A percentile compares a stretch with the other conserved stretches of the same genome.
These are phyloP conservation scores for Neurospora sp. DNA, from an alignment of 495 filamentous ascomycete genomes.

Conservation along the genomic window DNA sequence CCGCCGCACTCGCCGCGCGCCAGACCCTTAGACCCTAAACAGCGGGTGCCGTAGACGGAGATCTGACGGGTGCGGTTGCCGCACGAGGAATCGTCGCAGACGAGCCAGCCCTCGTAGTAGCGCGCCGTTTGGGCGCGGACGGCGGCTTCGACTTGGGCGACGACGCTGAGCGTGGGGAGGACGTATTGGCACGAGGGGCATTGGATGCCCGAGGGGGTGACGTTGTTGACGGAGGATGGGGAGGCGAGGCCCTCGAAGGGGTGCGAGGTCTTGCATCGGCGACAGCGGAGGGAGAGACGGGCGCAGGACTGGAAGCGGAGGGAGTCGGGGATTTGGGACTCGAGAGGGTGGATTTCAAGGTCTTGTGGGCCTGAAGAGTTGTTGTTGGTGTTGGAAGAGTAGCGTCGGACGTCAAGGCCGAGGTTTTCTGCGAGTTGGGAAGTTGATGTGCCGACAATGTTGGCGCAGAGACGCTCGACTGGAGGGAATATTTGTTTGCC, in stretches of 20 bases:
- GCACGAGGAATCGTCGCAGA: constrained; percentile 81
- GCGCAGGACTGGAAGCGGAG: constrained; percentile 73
- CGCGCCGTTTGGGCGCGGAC: constrained; percentile 65
- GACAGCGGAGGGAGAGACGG: constrained; percentile 67
- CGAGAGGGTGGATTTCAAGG: constrained; percentile 70
- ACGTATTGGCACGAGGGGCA: constrained; percentile 53
- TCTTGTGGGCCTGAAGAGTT: constrained; percentile 40
- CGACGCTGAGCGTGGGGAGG: constrained; percentile 61
- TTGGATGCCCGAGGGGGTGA: constrained; percentile 60
- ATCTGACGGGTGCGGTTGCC: constrained; percentile 84
- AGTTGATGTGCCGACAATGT: constrained; percentile 84
- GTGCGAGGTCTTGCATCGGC: constrained; percentile 60
- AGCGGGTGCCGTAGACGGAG: constrained; percentile 82
- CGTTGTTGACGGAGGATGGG: constrained; percentile 38
- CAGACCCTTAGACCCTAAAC: constrained; percentile 75
- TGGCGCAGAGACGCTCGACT: constrained; percentile 94
- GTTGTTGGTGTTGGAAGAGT: constrained; percentile 33
- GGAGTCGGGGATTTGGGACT: constrained; percentile 84
- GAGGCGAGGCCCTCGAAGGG: constrained; percentile 62
- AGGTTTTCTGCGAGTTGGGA: constrained; percentile 83
- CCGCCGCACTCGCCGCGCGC: constrained; percentile 69
- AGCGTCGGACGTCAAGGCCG: constrained; percentile 82
- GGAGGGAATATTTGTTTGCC: constrained; percentile 98
- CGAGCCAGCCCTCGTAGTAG: constrained; percentile 88
- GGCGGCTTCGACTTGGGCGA: constrained; percentile 78